Evolutionary conservation across 371 early-diverging fungal genomes (phyloP), one percentile per base, ranked within the genome.

Genomic region (Mortierella sp.): DNA sequence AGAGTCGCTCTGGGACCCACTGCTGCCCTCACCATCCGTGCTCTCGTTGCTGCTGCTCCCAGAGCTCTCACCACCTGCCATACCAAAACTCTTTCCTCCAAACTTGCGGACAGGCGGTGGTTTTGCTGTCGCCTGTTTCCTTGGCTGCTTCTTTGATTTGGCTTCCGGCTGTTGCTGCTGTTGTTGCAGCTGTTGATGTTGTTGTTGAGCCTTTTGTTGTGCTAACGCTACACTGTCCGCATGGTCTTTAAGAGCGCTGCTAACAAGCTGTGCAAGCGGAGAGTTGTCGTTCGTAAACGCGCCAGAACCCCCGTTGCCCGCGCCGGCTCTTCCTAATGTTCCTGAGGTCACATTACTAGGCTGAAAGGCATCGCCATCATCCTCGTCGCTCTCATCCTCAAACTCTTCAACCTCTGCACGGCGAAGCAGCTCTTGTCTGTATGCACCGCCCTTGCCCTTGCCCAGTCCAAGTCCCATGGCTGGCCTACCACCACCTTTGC

Each of bases 361-460:
- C 15, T 55, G 55, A 46, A 60, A 64, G 14, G 50, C 54, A 27
- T 41, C 17, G 21, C 59, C 61, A 17, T 66, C 72, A 5, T 60
- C 56, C n/a, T 76, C 76, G 7, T 64, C 69, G 23, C 69, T 70
- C 8, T 67, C 60, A 14, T 76, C 66, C 12, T 65, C 78, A 58
- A 65, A 69, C 5, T 76, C 70, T 39, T 76, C 78, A 23, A 70
- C 62, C 37, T 76, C 78, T 9, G 75, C 75, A 11, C 69, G 68
- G 4, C 75, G 68, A 21, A 75, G 58, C 48, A 75, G 26, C 41
- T 76, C 70, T 37, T 64, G 57, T 8, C 70, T 70, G 46, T 76
- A 76, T 9, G 78, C 78, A 8, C 78, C 78, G 14, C 78, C 78
- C 37, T 76, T 76, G 28, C 78, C 78, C 23, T 76, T 76, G 8